Base-by-base conservation (phyloP, 2,329 filamentous ascomycete genomes). In the Coniochaeta sp. region DNA sequence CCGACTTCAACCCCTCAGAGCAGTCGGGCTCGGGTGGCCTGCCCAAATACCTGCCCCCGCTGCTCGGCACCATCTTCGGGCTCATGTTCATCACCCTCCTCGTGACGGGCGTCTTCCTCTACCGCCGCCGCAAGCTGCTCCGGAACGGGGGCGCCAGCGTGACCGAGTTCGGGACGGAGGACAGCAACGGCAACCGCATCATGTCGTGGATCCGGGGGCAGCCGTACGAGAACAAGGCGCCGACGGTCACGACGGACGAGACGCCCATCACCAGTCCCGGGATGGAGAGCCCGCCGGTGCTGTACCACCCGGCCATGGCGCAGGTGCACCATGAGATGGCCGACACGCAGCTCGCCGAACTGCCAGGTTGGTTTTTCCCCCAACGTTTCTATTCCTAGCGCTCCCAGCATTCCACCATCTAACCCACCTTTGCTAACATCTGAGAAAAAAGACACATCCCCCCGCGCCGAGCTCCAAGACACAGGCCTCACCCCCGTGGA, bases 41-140 rank as follows among this genome's bases (percentile, higher is more conserved):
- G 6, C 69, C 72, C 1, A 73, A 71, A 4, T 70, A 77, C 24
- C 77, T 83, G 3, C 83, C 85, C 0, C 72, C 72, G 5, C 89
- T 83, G 77, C 78, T 88, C 1, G 80, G 79, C 0, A 85, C 87
- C 0, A 81, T 89, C 2, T 72, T 89, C 0, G 85, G 85, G 17
- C 73, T 85, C 1, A 78, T 87, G 52, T 72, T 85, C 56, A 64
- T 88, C 44, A 81, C 80, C 1, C 77, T 79, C 19, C 62, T 81
- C 5, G 72, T 80, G 26, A 75, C 87, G 16, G 73, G 75, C 6
- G 74, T 83, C 47, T 73, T 84, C 22, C 73, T 88, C 22, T 83
- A 79, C 71, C 77, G 81, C 8, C 78, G 79, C 1, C 76, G 80
- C 59, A 75, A 72, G 65, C 65, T 76, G n/a, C 69, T 80, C 57